Base-by-base conservation (phyloP, 305 asterid species). In the Fraxinus sp. region DNA sequence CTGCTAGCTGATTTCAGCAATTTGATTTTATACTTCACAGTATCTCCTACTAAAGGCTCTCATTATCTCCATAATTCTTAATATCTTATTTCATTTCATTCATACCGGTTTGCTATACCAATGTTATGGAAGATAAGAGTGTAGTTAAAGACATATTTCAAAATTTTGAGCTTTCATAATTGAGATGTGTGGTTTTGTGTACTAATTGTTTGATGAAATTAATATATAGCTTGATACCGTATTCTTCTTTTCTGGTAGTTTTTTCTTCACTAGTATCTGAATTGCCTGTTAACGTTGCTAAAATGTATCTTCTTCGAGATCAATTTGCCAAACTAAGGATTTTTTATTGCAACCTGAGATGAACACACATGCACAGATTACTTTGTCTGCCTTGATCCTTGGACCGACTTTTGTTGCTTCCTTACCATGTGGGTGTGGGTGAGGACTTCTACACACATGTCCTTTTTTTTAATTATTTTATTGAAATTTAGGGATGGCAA, bases 141-240 rank as follows among this genome's bases (percentile, higher is more conserved):
- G 11, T 77, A 77, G 81, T 62, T 62, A 57, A 16, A 57, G 70
- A 59, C 77, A 33, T 13, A 41, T 1, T 64, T 36, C 46, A 26
- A n/a, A 24, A 37, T 81, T 49, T 79, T 85, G 55, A 52, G 79
- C 52, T 70, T 76, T 39, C 72, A 57, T 76, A 44, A 72, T 62
- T 26, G 66, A 79, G 82, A 76, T 85, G 84, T 83, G 36, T 77
- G 49, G 49, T 81, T 18, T 80, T 74, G 35, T 85, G 88, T 81
- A 74, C 79, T 82, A 83, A 55, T 82, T 85, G 85, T 66, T 72
- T 81, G 30, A 26, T 83, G 86, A 83, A 10, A 8, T 44, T 44
- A 44, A 37, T 66, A 81, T 86, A 46, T 30, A 74, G 81, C 9
- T 75, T 62, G 74, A 30, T 82, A 68, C 74, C 68, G 46, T 87